phyloP scores from a whole-genome alignment of 441 rosid genomes.

The Sinapis alba region DNA sequence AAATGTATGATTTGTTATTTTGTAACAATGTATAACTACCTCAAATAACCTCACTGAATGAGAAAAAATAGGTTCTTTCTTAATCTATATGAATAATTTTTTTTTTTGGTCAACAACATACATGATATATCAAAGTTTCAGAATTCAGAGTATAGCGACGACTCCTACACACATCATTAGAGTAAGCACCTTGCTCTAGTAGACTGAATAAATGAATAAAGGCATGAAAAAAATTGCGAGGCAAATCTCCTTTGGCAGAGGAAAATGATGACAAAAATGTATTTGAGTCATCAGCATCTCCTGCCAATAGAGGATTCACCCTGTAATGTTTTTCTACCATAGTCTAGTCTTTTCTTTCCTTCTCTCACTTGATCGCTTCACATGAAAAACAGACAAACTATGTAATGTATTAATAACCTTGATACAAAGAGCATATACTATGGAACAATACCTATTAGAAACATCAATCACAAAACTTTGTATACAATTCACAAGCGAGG shows the following conservation, averaged over 20 bases:
- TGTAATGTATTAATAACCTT: conserved; percentile 10
- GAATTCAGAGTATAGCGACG: neutral
- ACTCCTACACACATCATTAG: neutral
- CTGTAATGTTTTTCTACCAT: conserved; percentile 32
- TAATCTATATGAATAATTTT: neutral
- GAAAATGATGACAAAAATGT: conserved; percentile 20
- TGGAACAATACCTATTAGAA: conserved; percentile 25
- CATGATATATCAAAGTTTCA: neutral
- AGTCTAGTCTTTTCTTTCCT: neutral
- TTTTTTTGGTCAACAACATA: neutral
- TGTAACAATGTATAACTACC: neutral
- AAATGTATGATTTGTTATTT: neutral
- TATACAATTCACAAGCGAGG: neutral
- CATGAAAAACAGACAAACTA: neutral
- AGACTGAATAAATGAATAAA: neutral
- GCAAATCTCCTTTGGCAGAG: conserved; percentile 42
- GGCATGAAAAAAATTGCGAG: conserved; percentile 24
- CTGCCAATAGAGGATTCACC: conserved; percentile 41
- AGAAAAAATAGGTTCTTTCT: neutral
- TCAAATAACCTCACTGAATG: neutral
- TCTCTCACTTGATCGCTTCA: conserved; percentile 14
- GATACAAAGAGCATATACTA: conserved; percentile 26
- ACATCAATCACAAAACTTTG: conserved; percentile 20
- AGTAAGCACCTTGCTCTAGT: neutral
- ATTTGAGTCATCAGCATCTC: neutral